Percentiles rank a stretch among this genome's conserved stretches.
Conservation (phyloP, 1,284 basidiomycete species). For the Rhodotorula sp. region DNA sequence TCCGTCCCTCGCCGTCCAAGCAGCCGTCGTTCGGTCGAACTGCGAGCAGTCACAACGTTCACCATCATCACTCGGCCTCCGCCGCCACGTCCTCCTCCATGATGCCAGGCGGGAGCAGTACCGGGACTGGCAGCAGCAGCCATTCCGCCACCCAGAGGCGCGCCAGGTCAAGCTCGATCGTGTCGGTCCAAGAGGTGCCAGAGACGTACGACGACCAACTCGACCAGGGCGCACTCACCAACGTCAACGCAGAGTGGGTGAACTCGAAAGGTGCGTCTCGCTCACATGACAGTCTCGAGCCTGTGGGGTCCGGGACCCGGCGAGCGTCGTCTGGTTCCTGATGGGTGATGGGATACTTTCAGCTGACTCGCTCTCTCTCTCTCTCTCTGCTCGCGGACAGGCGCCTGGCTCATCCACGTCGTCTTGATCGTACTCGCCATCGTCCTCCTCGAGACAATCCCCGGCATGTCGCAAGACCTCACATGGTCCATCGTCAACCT, state of each 20-base stretch:
- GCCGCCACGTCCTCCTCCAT: background rate
- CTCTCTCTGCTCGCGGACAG: constrained; percentile 52
- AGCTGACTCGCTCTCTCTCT: background rate
- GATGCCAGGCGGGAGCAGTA: background rate
- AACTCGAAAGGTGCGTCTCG: constrained; percentile 80
- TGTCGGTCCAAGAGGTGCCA: constrained; percentile 51
- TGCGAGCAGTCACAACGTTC: constrained; percentile 1
- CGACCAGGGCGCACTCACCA: constrained; percentile 54
- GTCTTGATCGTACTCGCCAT: constrained; percentile 78
- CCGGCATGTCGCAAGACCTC: constrained; percentile 87
- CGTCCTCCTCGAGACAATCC: constrained; percentile 78
- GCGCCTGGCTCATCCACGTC: constrained; percentile 96
- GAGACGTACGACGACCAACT: constrained; percentile 52
- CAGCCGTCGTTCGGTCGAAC: constrained; percentile 13
- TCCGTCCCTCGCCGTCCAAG: constrained; percentile 26
- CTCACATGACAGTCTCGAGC: constrained; percentile 56
- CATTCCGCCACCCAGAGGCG: constrained; percentile 18
- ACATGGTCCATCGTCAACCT: constrained; percentile 96
- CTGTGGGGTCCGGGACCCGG: background rate
- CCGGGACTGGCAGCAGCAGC: background rate
- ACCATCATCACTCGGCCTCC: background rate
- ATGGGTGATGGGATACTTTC: constrained; percentile 57
- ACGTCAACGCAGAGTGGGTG: constrained; percentile 97
- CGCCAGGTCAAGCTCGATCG: constrained; percentile 42
- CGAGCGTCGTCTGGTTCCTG: constrained; percentile 66